These are phyloP conservation scores for Emydomyces testavorans DNA, from an alignment of 2,329 filamentous ascomycete species.

Conservation along the genomic window DNA sequence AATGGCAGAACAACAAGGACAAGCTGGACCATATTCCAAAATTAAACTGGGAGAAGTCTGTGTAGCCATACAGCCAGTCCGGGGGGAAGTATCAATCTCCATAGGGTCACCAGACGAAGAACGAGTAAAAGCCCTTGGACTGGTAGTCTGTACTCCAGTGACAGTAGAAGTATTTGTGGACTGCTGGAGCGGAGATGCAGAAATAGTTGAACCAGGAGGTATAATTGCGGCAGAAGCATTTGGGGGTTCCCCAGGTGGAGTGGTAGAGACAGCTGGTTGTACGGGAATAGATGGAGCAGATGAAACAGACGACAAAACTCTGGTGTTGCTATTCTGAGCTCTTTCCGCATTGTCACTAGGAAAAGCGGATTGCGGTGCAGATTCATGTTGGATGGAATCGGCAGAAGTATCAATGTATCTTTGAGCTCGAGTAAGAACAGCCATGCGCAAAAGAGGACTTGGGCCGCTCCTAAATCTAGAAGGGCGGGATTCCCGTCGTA, in stretches of 20 bases:
- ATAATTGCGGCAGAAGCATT: not conserved
- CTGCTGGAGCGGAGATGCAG: not conserved
- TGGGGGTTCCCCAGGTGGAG: not conserved
- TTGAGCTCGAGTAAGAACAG: not conserved
- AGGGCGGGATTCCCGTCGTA: not conserved
- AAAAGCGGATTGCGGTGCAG: not conserved
- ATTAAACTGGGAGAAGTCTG: slow-evolving; percentile 9
- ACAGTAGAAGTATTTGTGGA: not conserved
- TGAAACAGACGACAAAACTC: not conserved
- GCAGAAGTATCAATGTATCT: not conserved
- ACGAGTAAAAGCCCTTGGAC: not conserved
- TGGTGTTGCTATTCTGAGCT: not conserved
- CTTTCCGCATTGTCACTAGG: not conserved
- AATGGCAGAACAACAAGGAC: slow-evolving; percentile 11
- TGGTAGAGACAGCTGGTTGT: too few species aligned
- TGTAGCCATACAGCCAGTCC: not conserved
- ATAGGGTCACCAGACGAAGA: not conserved
- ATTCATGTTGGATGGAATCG: slow-evolving; percentile 2
- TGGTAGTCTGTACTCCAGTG: not conserved
- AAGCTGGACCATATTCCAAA: slow-evolving; percentile 2
- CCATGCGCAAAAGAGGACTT: slow-evolving; percentile 1
- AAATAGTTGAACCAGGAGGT: not conserved
- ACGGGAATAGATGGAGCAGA: not conserved
- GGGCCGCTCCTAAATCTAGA: too few species aligned
- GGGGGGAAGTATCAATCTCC: not conserved